phyloP scores from a whole-genome alignment of 768 basidiomycete species.

The Auricularia heimuer region DNA sequence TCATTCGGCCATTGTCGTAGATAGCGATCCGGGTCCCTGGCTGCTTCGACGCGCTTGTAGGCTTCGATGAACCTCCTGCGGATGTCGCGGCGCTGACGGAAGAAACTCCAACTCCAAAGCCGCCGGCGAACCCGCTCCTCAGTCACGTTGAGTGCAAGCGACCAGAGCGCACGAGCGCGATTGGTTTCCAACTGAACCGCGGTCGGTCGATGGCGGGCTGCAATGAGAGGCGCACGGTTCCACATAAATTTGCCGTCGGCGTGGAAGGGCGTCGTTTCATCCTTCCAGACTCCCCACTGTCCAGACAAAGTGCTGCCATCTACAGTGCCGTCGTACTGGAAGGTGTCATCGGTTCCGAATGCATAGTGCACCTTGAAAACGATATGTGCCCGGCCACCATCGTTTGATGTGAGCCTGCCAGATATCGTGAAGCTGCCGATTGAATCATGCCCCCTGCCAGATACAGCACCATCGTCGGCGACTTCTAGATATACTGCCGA shows the following conservation, averaged over 20 bases:
- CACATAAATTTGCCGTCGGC: not conserved
- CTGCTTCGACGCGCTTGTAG: conserved; percentile 4
- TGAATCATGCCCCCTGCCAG: not conserved
- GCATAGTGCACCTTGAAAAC: too few species aligned
- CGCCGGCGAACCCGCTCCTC: conserved; percentile 15
- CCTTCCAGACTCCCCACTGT: not conserved
- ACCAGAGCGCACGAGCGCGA: conserved; percentile 22
- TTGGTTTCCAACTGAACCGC: conserved; percentile 16
- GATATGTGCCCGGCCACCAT: too few species aligned
- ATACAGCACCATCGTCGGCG: too few species aligned
- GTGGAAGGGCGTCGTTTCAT: not conserved
- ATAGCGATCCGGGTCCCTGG: not conserved
- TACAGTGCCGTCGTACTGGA: not conserved
- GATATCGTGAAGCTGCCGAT: not conserved
- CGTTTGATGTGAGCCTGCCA: too few species aligned
- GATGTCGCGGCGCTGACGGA: conserved; percentile 20
- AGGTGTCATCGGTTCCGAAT: not conserved
- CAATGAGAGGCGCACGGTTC: not conserved
- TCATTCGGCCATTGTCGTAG: not conserved
- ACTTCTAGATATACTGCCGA: too few species aligned
- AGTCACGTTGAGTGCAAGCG: conserved; percentile 20
- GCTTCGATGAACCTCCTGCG: conserved; percentile 22
- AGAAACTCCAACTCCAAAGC: conserved; percentile 23
- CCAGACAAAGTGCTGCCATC: not conserved
- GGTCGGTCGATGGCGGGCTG: conserved; percentile 10